Evolutionary conservation across 1,284 basidiomycete genomes (phyloP).

Genomic region (Wallemia mellicola): DNA sequence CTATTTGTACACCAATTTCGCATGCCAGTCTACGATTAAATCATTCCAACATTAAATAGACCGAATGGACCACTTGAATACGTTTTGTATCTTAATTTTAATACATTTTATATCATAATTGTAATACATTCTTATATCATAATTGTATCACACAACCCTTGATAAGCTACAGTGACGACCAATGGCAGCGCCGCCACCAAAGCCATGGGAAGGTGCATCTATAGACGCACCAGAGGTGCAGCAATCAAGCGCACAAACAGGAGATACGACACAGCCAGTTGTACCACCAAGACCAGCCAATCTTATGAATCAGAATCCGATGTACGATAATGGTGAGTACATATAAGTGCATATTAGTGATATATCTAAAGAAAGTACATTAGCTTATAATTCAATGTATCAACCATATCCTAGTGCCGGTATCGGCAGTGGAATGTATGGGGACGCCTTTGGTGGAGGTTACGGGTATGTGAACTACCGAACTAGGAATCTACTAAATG

Average conservation of each 20-base stretch:
- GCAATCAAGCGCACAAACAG: slow-evolving; percentile 18
- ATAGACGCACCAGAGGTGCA: neutral
- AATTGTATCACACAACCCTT: neutral
- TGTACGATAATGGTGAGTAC: slow-evolving; percentile 7
- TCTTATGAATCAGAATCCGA: slow-evolving; percentile 8
- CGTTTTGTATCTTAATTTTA: too few relatives aligned
- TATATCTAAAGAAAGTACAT: too few relatives aligned
- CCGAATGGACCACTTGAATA: too few relatives aligned
- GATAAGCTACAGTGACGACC: neutral
- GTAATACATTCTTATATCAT: too few relatives aligned
- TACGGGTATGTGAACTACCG: slow-evolving; percentile 8
- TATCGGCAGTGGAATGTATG: slow-evolving; percentile 3
- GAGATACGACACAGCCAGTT: slow-evolving; percentile 10
- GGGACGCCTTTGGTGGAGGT: slow-evolving; percentile 2
- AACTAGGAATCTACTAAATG: slow-evolving; percentile 1
- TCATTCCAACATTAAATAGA: too few relatives aligned
- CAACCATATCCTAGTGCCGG: neutral
- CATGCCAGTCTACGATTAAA: too few relatives aligned
- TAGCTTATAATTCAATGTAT: slow-evolving; percentile 14
- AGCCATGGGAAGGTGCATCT: slow-evolving; percentile 39
- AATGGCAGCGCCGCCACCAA: slow-evolving; percentile 30
- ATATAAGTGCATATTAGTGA: too few relatives aligned
- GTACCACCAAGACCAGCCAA: slow-evolving; percentile 9
- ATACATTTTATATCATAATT: too few relatives aligned
- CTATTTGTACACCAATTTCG: too few relatives aligned